A percentile compares a stretch with the other conserved stretches of the same genome.
Evolutionary conservation across 768 basidiomycete genomes (phyloP).

Genomic region (Cystobasidium tubakii): DNA sequence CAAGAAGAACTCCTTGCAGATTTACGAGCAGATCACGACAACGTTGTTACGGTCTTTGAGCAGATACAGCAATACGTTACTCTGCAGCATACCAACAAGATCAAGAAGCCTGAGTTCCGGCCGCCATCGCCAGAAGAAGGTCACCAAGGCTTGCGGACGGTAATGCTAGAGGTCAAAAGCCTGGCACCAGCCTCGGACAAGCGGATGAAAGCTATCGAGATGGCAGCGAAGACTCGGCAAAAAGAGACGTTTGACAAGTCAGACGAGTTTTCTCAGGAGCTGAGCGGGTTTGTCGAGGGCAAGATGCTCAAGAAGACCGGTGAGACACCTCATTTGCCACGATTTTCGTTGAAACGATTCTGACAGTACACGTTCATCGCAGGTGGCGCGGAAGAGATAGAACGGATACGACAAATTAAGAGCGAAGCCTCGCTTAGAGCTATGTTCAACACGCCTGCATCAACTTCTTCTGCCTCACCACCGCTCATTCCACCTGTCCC

Average conservation of each 20-base stretch:
- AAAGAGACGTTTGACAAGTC: constrained; percentile 60
- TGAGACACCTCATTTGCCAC: constrained; percentile 69
- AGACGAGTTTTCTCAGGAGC: constrained; percentile 78
- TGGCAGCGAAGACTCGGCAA: constrained; percentile 72
- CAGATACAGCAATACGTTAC: constrained; percentile 75
- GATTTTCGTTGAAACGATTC: neutral
- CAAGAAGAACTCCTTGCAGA: constrained; percentile 87
- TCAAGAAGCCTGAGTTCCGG: constrained; percentile 48
- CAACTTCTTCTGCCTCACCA: neutral
- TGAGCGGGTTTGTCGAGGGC: constrained; percentile 75
- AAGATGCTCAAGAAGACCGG: constrained; percentile 94
- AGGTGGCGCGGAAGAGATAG: constrained; percentile 51
- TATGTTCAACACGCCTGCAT: constrained; percentile 59
- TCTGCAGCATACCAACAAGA: constrained; percentile 59
- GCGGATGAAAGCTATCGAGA: constrained; percentile 86
- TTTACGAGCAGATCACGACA: constrained; percentile 83
- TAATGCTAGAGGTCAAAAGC: constrained; percentile 84
- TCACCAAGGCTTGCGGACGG: constrained; percentile 66
- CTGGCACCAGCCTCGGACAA: constrained; percentile 73
- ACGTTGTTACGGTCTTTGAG: constrained; percentile 75
- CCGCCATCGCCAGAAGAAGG: constrained; percentile 54
- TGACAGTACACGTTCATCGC: neutral
- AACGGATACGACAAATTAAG: constrained; percentile 75
- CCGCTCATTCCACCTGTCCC: constrained; percentile 1
- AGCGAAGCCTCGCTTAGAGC: constrained; percentile 80